Conservation (phyloP, 164 flowering plant genomes). For the Nymphaea colorata region DNA sequence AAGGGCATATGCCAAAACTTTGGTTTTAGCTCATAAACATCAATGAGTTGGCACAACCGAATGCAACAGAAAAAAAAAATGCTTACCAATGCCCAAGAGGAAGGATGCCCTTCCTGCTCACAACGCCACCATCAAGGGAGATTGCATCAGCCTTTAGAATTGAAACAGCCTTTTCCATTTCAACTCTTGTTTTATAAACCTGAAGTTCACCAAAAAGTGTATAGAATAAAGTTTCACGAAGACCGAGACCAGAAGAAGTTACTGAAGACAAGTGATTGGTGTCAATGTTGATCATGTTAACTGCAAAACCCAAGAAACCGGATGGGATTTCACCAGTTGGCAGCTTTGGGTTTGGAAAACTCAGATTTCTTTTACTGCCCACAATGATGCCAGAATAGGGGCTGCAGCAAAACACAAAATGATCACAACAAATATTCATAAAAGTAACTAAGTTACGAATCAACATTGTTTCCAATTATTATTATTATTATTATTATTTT, state of each 20-base stretch:
- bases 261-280: slow-evolving; percentile 10
- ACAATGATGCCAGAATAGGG: slow-evolving; percentile 25
- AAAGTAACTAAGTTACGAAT: too few species aligned
- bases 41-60: too few species aligned
- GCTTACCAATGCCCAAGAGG: slow-evolving; percentile 42
- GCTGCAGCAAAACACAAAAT: slow-evolving; percentile 17
- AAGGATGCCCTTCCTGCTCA: slow-evolving; percentile 34
- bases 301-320: slow-evolving; percentile 62
- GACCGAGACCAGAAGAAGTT: slow-evolving; percentile 38
- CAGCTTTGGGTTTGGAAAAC: slow-evolving; percentile 26
- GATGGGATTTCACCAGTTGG: slow-evolving; percentile 24
- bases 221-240: slow-evolving; percentile 60
- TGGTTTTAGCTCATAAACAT: too few species aligned
- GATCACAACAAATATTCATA: too few species aligned
- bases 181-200: slow-evolving; percentile 40
- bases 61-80: too few species aligned
- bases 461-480: too few species aligned
- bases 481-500: too few species aligned
- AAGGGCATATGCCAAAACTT: too few species aligned
- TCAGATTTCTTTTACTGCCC: slow-evolving; percentile 23
- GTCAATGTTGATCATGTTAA: slow-evolving; percentile 47
- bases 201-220: slow-evolving; percentile 53
- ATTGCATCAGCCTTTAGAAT: slow-evolving; percentile 35
- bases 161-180: slow-evolving; percentile 29
- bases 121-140: slow-evolving; percentile 61